A percentile compares a stretch with the other conserved stretches of the same genome.
Conservation (phyloP, 2,329 filamentous ascomycete genomes). For the Fusarium dimerum region DNA sequence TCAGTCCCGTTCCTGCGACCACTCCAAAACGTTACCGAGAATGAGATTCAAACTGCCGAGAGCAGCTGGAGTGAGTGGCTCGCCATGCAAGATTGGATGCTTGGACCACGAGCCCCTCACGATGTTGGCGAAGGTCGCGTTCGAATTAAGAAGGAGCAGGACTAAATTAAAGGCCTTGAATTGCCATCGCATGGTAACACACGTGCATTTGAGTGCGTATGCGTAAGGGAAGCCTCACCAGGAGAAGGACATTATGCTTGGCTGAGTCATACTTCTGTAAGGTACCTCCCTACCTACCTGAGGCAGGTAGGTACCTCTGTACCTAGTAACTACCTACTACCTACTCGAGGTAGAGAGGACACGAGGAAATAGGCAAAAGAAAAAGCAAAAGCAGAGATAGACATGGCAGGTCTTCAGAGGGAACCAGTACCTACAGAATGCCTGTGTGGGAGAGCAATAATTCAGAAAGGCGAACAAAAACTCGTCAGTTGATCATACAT, state of each 20-base stretch:
- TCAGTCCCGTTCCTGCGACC: constrained; percentile 85
- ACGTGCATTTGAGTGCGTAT: neutral
- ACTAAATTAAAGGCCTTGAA: constrained; percentile 3
- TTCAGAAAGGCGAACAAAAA: neutral
- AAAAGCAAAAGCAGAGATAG: neutral
- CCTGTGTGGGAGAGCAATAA: neutral
- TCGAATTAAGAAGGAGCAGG: constrained; percentile 34
- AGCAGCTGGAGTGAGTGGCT: constrained; percentile 91
- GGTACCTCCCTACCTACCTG: no score
- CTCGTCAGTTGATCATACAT: neutral
- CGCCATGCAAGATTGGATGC: constrained; percentile 98
- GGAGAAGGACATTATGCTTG: no score
- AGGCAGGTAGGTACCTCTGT: no score
- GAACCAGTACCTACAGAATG: constrained; percentile 17
- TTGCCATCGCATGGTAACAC: neutral
- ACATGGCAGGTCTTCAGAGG: constrained; percentile 7
- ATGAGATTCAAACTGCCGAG: constrained; percentile 82
- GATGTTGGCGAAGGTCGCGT: constrained; percentile 30
- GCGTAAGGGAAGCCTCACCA: neutral
- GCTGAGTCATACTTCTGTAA: neutral
- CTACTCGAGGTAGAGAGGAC: neutral
- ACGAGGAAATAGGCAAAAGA: neutral
- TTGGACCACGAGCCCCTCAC: constrained; percentile 73
- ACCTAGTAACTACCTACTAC: neutral
- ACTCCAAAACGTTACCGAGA: constrained; percentile 72